Conservation (phyloP, 352 stramenopile genomes). For the Phytopythium kandeliae region DNA sequence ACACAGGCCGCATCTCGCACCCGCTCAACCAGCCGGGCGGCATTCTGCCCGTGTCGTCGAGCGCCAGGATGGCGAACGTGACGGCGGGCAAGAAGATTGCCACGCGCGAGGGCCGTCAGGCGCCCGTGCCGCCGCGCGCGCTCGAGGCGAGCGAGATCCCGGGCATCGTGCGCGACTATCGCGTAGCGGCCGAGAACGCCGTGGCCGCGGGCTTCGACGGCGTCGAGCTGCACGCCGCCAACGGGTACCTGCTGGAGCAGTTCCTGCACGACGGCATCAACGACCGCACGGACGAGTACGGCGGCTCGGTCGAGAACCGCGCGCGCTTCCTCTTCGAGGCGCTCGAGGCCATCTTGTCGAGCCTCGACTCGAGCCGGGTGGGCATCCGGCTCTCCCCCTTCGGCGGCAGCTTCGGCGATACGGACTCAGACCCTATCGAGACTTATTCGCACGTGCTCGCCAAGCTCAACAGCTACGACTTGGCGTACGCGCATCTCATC, state of each 20-base stretch:
- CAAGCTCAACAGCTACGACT: slow-evolving; percentile 50
- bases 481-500: slow-evolving; percentile 58
- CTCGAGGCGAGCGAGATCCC: slow-evolving; percentile 75
- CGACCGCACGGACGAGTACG: slow-evolving; percentile 82
- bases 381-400: slow-evolving; percentile 45
- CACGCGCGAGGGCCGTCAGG: slow-evolving; percentile 34
- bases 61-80: slow-evolving; percentile 28
- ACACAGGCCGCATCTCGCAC: slow-evolving; percentile 76
- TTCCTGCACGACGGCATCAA: slow-evolving; percentile 86
- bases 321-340: slow-evolving; percentile 69
- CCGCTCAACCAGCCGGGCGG: slow-evolving; percentile 51
- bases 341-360: slow-evolving; percentile 48
- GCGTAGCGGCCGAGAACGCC: slow-evolving; percentile 45
- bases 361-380: slow-evolving; percentile 23
- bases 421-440: slow-evolving; percentile 34
- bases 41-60: slow-evolving; percentile 54
- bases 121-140: slow-evolving; percentile 45
- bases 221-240: slow-evolving; percentile 88
- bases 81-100: slow-evolving; percentile 26
- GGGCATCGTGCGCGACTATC: slow-evolving; percentile 65
- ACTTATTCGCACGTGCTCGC: slow-evolving; percentile 48
- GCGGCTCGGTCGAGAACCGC: slow-evolving; percentile 83
- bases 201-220: too few relatives aligned
- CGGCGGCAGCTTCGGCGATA: slow-evolving; percentile 39
- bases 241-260: slow-evolving; percentile 92